Conservation (phyloP, 2,329 filamentous ascomycete genomes). For the Aspergillus flavus region DNA sequence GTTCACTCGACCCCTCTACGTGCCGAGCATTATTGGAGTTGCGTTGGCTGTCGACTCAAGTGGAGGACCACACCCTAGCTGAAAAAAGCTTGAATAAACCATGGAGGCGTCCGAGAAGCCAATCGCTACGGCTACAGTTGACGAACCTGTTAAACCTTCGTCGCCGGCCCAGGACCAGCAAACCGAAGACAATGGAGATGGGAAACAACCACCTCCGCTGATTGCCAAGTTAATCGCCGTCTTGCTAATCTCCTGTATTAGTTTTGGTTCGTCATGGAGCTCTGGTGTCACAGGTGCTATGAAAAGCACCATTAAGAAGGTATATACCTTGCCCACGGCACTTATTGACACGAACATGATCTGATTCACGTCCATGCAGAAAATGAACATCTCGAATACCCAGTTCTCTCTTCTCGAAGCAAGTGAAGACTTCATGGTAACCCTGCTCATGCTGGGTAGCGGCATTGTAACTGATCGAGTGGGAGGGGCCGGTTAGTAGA, state of each 20-base stretch:
- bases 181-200: conserved; percentile 8
- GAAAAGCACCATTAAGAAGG: conserved; percentile 64
- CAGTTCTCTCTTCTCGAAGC: conserved; percentile 62
- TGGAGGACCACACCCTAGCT: neutral
- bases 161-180: neutral
- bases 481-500: conserved; percentile 55
- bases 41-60: neutral
- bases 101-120: neutral
- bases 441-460: conserved; percentile 56
- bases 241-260: conserved; percentile 49
- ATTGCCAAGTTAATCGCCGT: conserved; percentile 49
- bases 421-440: conserved; percentile 65
- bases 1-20: neutral
- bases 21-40: neutral
- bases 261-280: conserved; percentile 64
- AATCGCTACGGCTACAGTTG: neutral
- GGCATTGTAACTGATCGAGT: conserved; percentile 61
- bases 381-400: conserved; percentile 62
- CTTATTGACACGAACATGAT: neutral
- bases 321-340: conserved; percentile 15
- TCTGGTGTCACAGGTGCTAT: conserved; percentile 63
- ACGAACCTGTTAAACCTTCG: neutral
- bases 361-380: conserved; percentile 17
- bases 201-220: conserved; percentile 28
- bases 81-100: neutral